Percentiles rank a stretch among this genome's conserved stretches.
Evolutionary conservation across 352 stramenopile genomes (phyloP).

Genomic region (Pythium dissimile): DNA sequence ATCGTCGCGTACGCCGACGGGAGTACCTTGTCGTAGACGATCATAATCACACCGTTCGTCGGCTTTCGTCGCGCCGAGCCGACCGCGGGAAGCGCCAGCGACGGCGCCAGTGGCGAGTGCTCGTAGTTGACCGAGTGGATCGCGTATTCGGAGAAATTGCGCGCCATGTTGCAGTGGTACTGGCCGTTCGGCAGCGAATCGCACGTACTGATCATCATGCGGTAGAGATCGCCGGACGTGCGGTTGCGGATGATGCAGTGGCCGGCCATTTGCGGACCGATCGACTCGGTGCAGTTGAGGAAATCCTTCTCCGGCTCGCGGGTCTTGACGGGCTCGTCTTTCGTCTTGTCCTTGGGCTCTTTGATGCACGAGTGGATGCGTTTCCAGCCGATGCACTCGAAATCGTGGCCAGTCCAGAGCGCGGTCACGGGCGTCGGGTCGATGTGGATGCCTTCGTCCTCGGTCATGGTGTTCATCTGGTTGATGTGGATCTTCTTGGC

Average conservation of each 20-base stretch:
- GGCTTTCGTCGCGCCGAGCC: constrained; percentile 43
- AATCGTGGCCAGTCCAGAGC: constrained; percentile 74
- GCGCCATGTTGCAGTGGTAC: constrained; percentile 80
- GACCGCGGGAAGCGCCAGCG: constrained; percentile 51
- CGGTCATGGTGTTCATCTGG: constrained; percentile 64
- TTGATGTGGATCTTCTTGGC: constrained; percentile 71
- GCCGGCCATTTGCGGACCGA: constrained; percentile 68
- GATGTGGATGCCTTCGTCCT: constrained; percentile 59
- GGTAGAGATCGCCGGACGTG: constrained; percentile 74
- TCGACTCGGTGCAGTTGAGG: constrained; percentile 61
- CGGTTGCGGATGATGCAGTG: constrained; percentile 84
- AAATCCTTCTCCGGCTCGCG: constrained; percentile 69
- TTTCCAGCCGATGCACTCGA: constrained; percentile 86
- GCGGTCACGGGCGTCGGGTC: constrained; percentile 44
- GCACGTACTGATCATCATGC: constrained; percentile 78
- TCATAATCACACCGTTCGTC: constrained; percentile 78
- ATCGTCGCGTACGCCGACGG: constrained; percentile 77
- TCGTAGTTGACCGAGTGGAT: constrained; percentile 68
- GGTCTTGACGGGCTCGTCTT: constrained; percentile 30
- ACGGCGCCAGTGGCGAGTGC: constrained; percentile 62
- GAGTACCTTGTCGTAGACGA: constrained; percentile 82
- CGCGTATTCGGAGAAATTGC: constrained; percentile 80
- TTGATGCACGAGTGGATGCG: constrained; percentile 69
- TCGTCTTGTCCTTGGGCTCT: constrained; percentile 35
- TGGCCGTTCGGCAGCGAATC: constrained; percentile 64